Evolutionary conservation across 2,329 filamentous ascomycete genomes (phyloP).

Genomic region (Xylaria multiplex): DNA sequence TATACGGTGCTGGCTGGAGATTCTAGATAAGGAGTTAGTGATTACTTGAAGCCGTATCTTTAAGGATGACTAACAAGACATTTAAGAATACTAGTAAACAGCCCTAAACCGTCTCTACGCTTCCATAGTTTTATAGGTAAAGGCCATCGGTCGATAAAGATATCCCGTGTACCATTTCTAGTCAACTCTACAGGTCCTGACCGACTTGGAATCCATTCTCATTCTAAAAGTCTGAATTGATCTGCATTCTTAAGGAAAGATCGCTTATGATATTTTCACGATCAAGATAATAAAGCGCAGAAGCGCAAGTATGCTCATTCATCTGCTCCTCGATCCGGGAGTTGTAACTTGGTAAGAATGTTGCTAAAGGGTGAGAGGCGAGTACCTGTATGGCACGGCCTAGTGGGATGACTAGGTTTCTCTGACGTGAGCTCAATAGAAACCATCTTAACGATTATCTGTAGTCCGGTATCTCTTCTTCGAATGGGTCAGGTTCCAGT

Average conservation of each 20-base stretch:
- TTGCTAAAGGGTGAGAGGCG: too few species aligned
- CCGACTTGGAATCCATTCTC: constrained; percentile 17
- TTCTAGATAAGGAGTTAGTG: neutral
- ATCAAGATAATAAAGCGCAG: too few species aligned
- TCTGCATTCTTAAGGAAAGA: constrained; percentile 60
- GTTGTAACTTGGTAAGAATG: too few species aligned
- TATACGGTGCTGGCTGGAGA: constrained; percentile 55
- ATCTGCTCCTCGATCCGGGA: too few species aligned
- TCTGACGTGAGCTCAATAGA: too few species aligned
- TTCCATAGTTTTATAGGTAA: constrained; percentile 37
- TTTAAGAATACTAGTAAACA: constrained; percentile 45
- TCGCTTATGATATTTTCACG: constrained; percentile 55
- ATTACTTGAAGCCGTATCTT: neutral
- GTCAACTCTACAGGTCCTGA: constrained; percentile 5
- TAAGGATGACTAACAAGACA: constrained; percentile 35
- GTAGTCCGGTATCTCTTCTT: too few species aligned
- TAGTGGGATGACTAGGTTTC: too few species aligned
- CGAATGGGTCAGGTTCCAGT: too few species aligned
- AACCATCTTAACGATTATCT: too few species aligned
- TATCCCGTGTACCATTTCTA: constrained; percentile 12
- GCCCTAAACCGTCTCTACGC: constrained; percentile 17
- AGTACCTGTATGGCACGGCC: too few species aligned
- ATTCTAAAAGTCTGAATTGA: constrained; percentile 2
- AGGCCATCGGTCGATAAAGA: neutral
- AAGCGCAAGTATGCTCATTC: too few species aligned